A percentile compares a stretch with the other conserved stretches of the same genome.
phyloP scores from a whole-genome alignment of 176 grass and related monocot species.

The Eleusine indica region DNA sequence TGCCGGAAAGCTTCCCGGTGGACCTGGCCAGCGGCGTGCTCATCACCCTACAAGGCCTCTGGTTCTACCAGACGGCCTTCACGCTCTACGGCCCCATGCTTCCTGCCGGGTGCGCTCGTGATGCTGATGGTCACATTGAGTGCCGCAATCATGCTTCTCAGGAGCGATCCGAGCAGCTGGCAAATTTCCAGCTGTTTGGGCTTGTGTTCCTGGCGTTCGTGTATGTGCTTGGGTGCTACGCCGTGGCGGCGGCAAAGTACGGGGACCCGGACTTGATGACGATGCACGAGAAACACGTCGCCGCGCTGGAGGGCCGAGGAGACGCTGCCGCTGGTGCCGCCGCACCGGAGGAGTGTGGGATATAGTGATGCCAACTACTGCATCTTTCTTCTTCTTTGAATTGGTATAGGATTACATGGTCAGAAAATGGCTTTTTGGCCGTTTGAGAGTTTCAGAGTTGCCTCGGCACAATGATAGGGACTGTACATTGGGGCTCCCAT shows the following conservation, averaged over 20 bases:
- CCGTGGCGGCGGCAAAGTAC: slow-evolving; percentile 39
- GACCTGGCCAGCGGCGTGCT: slow-evolving; percentile 57
- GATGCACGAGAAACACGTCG: slow-evolving; percentile 37
- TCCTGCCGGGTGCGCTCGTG: slow-evolving; percentile 57
- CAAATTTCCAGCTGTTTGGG: slow-evolving; percentile 67
- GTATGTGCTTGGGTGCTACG: slow-evolving; percentile 57
- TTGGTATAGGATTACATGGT: background rate
- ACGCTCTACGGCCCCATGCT: slow-evolving; percentile 87
- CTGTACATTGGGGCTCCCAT: slow-evolving; percentile 23
- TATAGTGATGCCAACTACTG: slow-evolving; percentile 3
- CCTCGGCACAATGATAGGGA: background rate
- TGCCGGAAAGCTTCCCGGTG: slow-evolving; percentile 60
- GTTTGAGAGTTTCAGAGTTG: background rate
- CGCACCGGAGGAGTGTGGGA: background rate
- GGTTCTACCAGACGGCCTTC: slow-evolving; percentile 98
- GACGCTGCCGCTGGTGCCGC: background rate
- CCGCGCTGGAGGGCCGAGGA: slow-evolving; percentile 17
- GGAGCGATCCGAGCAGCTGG: slow-evolving; percentile 73
- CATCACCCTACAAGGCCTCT: slow-evolving; percentile 83
- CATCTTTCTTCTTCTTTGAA: too few species aligned
- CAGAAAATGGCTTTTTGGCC: background rate
- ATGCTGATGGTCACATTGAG: slow-evolving; percentile 37
- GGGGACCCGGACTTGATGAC: slow-evolving; percentile 51
- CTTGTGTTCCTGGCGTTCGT: slow-evolving; percentile 54
- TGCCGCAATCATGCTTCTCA: slow-evolving; percentile 52